Evolutionary conservation across 768 basidiomycete genomes (phyloP), one percentile per base, ranked within the genome.

Genomic region (Suillus fuscotomentosus): DNA sequence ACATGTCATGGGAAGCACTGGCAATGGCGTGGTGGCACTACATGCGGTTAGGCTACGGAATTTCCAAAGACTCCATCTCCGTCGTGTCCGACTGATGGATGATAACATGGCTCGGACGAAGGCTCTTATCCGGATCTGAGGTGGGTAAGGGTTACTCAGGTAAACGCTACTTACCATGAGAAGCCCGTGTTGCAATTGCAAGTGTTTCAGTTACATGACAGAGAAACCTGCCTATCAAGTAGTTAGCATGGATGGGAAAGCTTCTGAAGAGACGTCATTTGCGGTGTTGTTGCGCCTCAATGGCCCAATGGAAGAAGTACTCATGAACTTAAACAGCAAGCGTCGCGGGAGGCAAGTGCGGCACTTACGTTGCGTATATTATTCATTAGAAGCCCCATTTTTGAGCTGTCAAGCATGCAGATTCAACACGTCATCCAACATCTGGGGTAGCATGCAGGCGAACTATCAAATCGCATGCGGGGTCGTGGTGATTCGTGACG

Each of bases 401-500:
- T 24, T 42, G 39, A 42, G 56, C 57, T 13, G 57, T 42, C 56
- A 41, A 31, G 41, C 57, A 57, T 41, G 56, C 36, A 38, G 39
- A 27, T 17, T 9, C 24, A 59, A 42, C 17, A 59, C 57, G 57
- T 59, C 57, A 59, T 42, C 24, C 39, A 10, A 41, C 17, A 39
- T 41, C 41, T 59, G 57, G 57, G 41, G 41, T 59, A 59, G 57
- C 15, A 42, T 59, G 57, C 57, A 17, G 57, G 27, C 39, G 17
- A 59, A 59, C 39, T 31, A 54, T 34, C 31, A 50, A 13, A 14
- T 50, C 48, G 57, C 57, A 59, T 6, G 57, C 57, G 57, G 41
- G 57, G 57, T 59, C 57, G 57, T 59, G 57, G 57, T 59, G 57
- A 59, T 59, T 53, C 27, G 24, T 54, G 20, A 59, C 17, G 17